phyloP scores from a whole-genome alignment of 2,329 filamentous ascomycete species.

The Dactylonectria macrodidyma region DNA sequence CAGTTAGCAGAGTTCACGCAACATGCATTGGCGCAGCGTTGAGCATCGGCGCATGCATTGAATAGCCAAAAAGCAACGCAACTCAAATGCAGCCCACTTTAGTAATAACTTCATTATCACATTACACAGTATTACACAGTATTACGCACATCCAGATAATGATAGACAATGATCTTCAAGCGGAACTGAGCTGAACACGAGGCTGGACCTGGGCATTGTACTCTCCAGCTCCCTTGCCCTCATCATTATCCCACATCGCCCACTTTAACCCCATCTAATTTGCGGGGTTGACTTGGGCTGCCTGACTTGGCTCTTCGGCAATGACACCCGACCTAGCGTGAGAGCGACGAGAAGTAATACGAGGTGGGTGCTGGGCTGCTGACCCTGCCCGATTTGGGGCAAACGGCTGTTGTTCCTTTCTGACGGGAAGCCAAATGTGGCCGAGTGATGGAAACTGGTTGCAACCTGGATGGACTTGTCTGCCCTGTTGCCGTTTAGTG shows the following conservation, averaged over 20 bases:
- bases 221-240: not conserved
- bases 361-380: conserved; percentile 1
- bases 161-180: not conserved
- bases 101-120: not conserved
- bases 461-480: not conserved
- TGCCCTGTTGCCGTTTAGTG: not conserved
- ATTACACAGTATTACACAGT: not conserved
- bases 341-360: conserved; percentile 1
- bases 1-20: not conserved
- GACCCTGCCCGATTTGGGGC: not conserved
- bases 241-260: not conserved
- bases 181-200: not conserved
- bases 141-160: not conserved
- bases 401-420: not conserved
- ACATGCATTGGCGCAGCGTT: not conserved
- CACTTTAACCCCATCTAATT: not conserved
- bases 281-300: conserved; percentile 16
- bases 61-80: not conserved
- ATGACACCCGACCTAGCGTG: conserved; percentile 1
- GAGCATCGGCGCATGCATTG: not conserved
- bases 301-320: conserved; percentile 15
- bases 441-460: no score
- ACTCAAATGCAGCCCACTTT: not conserved
- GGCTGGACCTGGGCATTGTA: not conserved
- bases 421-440: not conserved